These are phyloP conservation scores for Typha latifolia DNA, from an alignment of 176 grass and related monocot species.

Conservation along the genomic window DNA sequence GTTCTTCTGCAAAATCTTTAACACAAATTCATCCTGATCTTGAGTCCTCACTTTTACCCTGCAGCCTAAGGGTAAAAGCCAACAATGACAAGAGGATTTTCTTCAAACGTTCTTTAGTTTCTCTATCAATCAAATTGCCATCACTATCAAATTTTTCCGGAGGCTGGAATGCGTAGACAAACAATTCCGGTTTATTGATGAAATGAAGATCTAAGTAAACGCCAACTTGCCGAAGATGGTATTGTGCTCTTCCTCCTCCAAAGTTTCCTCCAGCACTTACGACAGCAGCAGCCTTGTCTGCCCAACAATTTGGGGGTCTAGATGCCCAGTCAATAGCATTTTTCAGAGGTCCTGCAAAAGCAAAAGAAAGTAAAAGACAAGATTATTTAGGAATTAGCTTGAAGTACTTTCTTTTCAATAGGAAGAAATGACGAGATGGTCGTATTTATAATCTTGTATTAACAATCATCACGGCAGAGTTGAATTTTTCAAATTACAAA, in stretches of 20 bases:
- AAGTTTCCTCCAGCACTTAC: constrained; percentile 59
- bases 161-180: constrained; percentile 46
- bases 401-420: neutral
- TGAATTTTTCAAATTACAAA: too few relatives aligned
- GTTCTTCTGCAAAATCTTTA: too few relatives aligned
- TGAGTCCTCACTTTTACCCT: neutral
- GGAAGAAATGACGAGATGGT: neutral
- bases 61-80: constrained; percentile 59
- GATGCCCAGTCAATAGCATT: constrained; percentile 96
- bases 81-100: constrained; percentile 63
- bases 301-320: constrained; percentile 64
- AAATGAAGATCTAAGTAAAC: constrained; percentile 91
- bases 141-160: constrained; percentile 51
- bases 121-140: constrained; percentile 57
- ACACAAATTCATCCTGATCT: neutral
- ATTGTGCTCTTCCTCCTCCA: constrained; percentile 58
- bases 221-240: constrained; percentile 82
- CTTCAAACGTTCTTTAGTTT: constrained; percentile 54
- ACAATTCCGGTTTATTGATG: constrained; percentile 90
- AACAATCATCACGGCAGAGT: too few relatives aligned
- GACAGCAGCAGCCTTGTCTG: constrained; percentile 76
- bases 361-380: constrained; percentile 1
- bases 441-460: neutral
- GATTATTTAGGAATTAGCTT: neutral
- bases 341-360: constrained; percentile 60